Evolutionary conservation across 2,329 filamentous ascomycete genomes (phyloP), one percentile per base, ranked within the genome.

Genomic region (Geosmithia flava): DNA sequence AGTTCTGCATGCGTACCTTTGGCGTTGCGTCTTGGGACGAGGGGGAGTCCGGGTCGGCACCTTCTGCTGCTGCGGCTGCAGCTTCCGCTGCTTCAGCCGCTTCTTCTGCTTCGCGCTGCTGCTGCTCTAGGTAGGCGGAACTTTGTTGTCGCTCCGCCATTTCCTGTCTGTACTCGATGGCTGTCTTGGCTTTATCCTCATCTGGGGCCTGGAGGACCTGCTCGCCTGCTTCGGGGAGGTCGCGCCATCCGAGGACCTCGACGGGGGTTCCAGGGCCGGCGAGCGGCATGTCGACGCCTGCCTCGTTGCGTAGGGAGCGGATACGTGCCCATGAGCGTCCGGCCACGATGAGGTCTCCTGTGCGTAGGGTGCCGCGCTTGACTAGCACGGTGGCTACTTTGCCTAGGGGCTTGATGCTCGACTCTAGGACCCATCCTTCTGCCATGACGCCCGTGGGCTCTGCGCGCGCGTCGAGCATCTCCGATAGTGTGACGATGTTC

Each of bases 371-470:
- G 45, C 93, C 93, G 50, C 87, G 81, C 55, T 88, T 85, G 47
- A 98, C 82, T 6, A 98, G 80, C 1, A 96, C 78, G 0, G 93
- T 96, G 4, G 93, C 93, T 10, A 87, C 83, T 55, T 87, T 87
- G 40, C 93, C 93, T 40, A 82, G 78, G 17, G 80, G 77, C 68
- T 95, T 96, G 16, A 94, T 85, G 48, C 86, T 87, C 41, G 87
- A 88, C 68, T 98, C 93, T 6, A 98, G 76, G 17, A 98, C 76
- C 87, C 90, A 96, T 16, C 93, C 93, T 68, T 98, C 93, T 7
- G 84, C 87, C 60, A 79, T 76, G 33, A 37, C 33, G 19, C 88
- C 85, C 52, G 85, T 76, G 0, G 64, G 64, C 56, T 95, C 87
- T 27, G 91, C 87, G 44, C 91, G 83, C 58, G 94, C 84, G 56